Conservation (phyloP, 352 stramenopile genomes). For the Hyaloperonospora brassicae region DNA sequence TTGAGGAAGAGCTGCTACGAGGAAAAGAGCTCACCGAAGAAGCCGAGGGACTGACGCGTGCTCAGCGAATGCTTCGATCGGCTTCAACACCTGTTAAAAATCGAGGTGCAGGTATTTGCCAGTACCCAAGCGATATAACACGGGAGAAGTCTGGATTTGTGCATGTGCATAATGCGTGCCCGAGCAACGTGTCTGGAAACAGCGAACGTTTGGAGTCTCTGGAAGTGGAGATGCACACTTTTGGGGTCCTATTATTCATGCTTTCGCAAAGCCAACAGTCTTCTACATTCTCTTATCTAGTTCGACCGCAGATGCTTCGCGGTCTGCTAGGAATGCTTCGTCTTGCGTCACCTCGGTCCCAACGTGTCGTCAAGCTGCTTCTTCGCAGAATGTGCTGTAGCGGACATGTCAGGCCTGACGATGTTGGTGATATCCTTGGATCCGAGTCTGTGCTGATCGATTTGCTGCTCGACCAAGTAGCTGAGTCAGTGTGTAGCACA, state of each 20-base stretch:
- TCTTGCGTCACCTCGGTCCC: slow-evolving; percentile 62
- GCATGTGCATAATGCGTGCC: slow-evolving; percentile 19
- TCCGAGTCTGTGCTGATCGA: slow-evolving; percentile 80
- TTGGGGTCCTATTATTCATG: slow-evolving; percentile 67
- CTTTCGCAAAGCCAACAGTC: slow-evolving; percentile 67
- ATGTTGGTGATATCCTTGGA: slow-evolving; percentile 65
- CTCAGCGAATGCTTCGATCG: slow-evolving; percentile 76
- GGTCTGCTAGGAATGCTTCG: slow-evolving; percentile 72
- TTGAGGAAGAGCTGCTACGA: slow-evolving; percentile 72
- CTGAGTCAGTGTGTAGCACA: slow-evolving; percentile 77
- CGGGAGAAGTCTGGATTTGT: slow-evolving; percentile 37
- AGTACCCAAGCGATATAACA: slow-evolving; percentile 37
- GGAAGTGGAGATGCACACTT: slow-evolving; percentile 71
- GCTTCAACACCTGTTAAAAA: slow-evolving; percentile 71
- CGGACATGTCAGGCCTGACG: slow-evolving; percentile 50
- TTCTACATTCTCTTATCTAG: slow-evolving; percentile 48
- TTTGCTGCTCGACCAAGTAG: slow-evolving; percentile 78
- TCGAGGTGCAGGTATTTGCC: slow-evolving; percentile 35
- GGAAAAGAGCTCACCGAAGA: slow-evolving; percentile 63
- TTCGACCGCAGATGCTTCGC: slow-evolving; percentile 53
- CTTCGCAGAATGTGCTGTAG: slow-evolving; percentile 64
- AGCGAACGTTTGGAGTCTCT: slow-evolving; percentile 59
- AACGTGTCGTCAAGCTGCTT: slow-evolving; percentile 78
- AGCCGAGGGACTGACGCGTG: slow-evolving; percentile 64
- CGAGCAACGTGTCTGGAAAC: slow-evolving; percentile 29